These are phyloP conservation scores for Dalbergia cochinchinensis DNA, from an alignment of 306 rosid genomes.

Conservation along the genomic window DNA sequence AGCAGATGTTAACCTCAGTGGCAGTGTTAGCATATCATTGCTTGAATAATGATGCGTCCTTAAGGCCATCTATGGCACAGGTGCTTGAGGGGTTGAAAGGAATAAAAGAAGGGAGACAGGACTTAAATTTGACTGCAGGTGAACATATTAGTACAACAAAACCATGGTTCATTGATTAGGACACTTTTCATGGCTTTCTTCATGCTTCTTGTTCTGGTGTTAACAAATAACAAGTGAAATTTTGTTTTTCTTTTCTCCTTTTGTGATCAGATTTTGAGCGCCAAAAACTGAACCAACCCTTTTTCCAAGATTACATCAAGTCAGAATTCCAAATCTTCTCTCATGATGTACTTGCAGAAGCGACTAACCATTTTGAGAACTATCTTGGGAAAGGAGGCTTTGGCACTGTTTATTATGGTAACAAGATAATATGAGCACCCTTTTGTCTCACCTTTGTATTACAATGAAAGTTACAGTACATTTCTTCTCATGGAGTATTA, in stretches of 20 bases:
- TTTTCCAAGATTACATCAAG: neutral
- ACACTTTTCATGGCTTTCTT: neutral
- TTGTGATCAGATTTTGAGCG: neutral
- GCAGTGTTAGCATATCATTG: constrained; percentile 32
- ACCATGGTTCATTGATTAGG: neutral
- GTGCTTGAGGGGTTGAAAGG: constrained; percentile 18
- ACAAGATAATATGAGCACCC: neutral
- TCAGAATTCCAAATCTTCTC: constrained; percentile 35
- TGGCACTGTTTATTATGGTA: constrained; percentile 69
- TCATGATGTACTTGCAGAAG: constrained; percentile 45
- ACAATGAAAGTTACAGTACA: too few relatives aligned
- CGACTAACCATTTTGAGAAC: constrained; percentile 54
- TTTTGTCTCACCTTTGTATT: too few relatives aligned
- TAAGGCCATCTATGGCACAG: constrained; percentile 34
- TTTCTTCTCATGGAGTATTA: too few relatives aligned
- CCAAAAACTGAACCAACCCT: neutral
- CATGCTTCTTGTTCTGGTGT: neutral
- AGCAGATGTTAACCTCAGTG: neutral
- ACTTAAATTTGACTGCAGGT: neutral
- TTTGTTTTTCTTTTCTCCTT: neutral
- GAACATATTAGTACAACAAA: too few relatives aligned
- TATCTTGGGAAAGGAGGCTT: constrained; percentile 69
- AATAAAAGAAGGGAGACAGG: constrained; percentile 12
- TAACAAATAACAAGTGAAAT: too few relatives aligned
- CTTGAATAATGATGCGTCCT: constrained; percentile 9